A percentile compares a stretch with the other conserved stretches of the same genome.
These are phyloP conservation scores for Rhodocollybia butyracea DNA, from an alignment of 768 basidiomycete genomes.

Conservation along the genomic window DNA sequence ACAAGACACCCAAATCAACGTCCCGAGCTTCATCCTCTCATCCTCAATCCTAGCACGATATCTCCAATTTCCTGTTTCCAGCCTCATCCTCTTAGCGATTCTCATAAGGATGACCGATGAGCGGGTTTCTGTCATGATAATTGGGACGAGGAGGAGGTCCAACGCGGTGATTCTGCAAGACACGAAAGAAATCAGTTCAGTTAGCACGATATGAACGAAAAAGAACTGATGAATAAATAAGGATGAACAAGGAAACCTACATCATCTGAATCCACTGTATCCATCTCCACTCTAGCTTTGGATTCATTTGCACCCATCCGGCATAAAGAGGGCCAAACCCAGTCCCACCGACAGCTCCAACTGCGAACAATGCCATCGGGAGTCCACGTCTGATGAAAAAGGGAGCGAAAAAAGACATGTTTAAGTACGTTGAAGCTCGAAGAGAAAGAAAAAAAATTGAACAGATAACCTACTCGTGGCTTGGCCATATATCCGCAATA, in stretches of 20 bases:
- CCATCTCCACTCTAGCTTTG: slow-evolving; percentile 69
- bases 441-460: not conserved
- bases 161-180: slow-evolving; percentile 44
- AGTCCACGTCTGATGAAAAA: slow-evolving; percentile 54
- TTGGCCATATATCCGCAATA: slow-evolving; percentile 65
- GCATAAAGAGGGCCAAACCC: slow-evolving; percentile 63
- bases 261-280: slow-evolving; percentile 81
- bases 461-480: slow-evolving; percentile 54
- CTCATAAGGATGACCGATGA: slow-evolving; percentile 65
- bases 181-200: no score
- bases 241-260: slow-evolving; percentile 32
- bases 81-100: slow-evolving; percentile 59
- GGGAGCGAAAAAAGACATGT: no score
- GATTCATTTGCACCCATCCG: slow-evolving; percentile 65
- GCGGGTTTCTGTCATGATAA: slow-evolving; percentile 73
- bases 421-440: no score
- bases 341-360: slow-evolving; percentile 55
- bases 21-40: slow-evolving; percentile 51
- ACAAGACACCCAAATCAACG: slow-evolving; percentile 66
- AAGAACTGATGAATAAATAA: no score
- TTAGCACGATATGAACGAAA: no score
- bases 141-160: slow-evolving; percentile 45
- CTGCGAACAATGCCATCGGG: slow-evolving; percentile 74
- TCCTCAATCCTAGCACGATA: slow-evolving; percentile 66
- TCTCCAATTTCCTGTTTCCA: slow-evolving; percentile 57